These are phyloP conservation scores for Metschnikowia hibisci DNA, from an alignment of 805 yeast genomes.

Conservation along the genomic window DNA sequence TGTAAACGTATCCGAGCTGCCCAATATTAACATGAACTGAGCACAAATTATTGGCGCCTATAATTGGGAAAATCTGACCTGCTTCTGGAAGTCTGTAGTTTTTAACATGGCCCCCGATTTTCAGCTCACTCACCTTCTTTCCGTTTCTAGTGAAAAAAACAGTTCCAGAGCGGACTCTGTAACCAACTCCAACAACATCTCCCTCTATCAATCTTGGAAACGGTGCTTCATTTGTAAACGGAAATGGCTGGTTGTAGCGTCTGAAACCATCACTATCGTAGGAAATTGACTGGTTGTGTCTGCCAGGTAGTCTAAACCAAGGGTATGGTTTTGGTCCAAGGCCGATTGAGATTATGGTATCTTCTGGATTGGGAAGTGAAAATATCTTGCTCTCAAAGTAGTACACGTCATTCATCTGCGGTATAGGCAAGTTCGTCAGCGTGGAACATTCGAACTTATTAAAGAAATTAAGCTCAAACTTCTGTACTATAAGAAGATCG, in stretches of 20 bases:
- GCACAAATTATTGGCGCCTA: conserved; percentile 82
- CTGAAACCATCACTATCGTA: conserved; percentile 84
- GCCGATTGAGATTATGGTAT: conserved; percentile 67
- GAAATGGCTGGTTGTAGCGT: conserved; percentile 75
- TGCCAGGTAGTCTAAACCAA: conserved; percentile 87
- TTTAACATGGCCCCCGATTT: conserved; percentile 73
- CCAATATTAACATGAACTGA: conserved; percentile 87
- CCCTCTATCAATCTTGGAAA: conserved; percentile 69
- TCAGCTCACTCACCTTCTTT: conserved; percentile 76
- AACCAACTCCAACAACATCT: conserved; percentile 92
- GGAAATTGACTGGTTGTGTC: conserved; percentile 78
- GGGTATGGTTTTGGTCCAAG: conserved; percentile 88
- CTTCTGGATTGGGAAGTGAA: conserved; percentile 56
- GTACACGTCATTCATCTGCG: conserved; percentile 76
- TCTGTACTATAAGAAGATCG: conserved; percentile 60
- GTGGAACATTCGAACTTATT: conserved; percentile 61
- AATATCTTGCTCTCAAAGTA: conserved; percentile 86
- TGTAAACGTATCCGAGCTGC: conserved; percentile 81
- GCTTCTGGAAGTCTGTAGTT: conserved; percentile 52
- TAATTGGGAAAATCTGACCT: conserved; percentile 71
- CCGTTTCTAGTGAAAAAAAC: conserved; percentile 94
- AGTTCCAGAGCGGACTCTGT: conserved; percentile 76
- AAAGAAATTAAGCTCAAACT: conserved; percentile 55
- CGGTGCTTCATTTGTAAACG: conserved; percentile 40
- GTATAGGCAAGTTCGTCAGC: conserved; percentile 82